phyloP scores from a whole-genome alignment of 768 basidiomycete species.

The Dioszegia aurantiaca region DNA sequence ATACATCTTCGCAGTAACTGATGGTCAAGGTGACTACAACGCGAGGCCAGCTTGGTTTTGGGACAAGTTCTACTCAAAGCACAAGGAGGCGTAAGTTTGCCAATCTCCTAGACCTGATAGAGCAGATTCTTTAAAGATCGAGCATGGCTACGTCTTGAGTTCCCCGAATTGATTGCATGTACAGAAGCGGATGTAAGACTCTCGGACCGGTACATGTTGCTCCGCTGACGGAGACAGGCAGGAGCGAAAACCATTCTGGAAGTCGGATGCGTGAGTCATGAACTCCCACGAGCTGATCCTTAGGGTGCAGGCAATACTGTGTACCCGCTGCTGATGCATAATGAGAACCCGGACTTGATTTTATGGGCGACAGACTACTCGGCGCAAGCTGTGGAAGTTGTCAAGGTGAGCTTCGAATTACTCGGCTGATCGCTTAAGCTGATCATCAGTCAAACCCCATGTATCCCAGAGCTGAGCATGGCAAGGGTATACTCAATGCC shows the following conservation, averaged over 20 bases:
- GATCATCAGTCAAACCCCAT: slow-evolving; percentile 64
- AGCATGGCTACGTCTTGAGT: slow-evolving; percentile 95
- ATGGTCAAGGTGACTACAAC: slow-evolving; percentile 44
- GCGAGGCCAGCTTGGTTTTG: slow-evolving; percentile 56
- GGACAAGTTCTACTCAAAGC: slow-evolving; percentile 89
- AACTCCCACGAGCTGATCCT: not conserved
- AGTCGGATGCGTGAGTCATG: slow-evolving; percentile 68
- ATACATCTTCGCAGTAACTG: too few relatives aligned
- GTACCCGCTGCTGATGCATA: slow-evolving; percentile 79
- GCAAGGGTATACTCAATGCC: slow-evolving; percentile 67
- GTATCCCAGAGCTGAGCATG: slow-evolving; percentile 63
- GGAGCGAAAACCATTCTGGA: slow-evolving; percentile 76
- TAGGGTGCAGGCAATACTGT: slow-evolving; percentile 91
- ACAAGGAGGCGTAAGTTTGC: slow-evolving; percentile 53
- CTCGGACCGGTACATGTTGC: not conserved
- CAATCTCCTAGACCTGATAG: not conserved
- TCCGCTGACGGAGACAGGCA: slow-evolving; percentile 53
- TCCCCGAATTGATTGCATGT: slow-evolving; percentile 76
- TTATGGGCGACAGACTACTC: slow-evolving; percentile 90
- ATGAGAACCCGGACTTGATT: slow-evolving; percentile 71
- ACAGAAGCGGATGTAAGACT: slow-evolving; percentile 58
- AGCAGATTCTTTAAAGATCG: slow-evolving; percentile 94
- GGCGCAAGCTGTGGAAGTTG: slow-evolving; percentile 77
- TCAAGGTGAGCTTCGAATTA: slow-evolving; percentile 62
- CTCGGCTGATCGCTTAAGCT: not conserved